Evolutionary conservation across 345 rosid species (phyloP), one percentile per base, ranked within the genome.

Genomic region (Bretschneidera sinensis): DNA sequence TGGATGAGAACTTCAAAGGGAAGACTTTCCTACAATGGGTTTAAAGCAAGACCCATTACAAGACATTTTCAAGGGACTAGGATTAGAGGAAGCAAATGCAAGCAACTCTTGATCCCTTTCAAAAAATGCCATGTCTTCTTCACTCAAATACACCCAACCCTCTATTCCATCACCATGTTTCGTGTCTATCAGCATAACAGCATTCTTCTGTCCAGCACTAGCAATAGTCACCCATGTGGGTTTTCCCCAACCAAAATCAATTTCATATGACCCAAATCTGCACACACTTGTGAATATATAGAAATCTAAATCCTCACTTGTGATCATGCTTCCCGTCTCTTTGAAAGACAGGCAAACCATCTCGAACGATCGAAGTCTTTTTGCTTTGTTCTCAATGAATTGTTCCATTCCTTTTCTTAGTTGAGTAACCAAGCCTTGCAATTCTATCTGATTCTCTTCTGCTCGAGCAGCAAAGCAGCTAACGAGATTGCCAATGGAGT

Each of bases 401-500:
- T 69, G 63, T 62, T 71, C 74, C 51, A 66, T 73, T 5, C 65
- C 66, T 56, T 56, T 63, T 21, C 73, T 60, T 28, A 70, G 43
- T 21, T 65, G 2, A 9, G 0, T 28, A 0, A 70, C 67, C 59
- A 78, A 51, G 62, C 48, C 58, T 28, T 65, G 66, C 55, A 78
- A 61, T 54, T 78, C 70, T 54, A 55, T 53, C 60, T 67, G 33
- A 8, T 28, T 28, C 28, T 61, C 24, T 43, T 50, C 73, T 51
- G 69, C 64, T 61, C 52, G 48, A 3, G 79, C 76, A 43, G 68
- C 51, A 35, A 74, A 74, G 57, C 57, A 67, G 65, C 76, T 72
- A 45, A 79, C 63, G 11, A 81, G 74, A 51, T 79, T 83, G 17
- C 85, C 86, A 0, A 81, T 59, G 9, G 79, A 53, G 61, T 65